Evolutionary conservation across 2,329 filamentous ascomycete genomes (phyloP).

Genomic region (Lasiodiplodia theobromae): DNA sequence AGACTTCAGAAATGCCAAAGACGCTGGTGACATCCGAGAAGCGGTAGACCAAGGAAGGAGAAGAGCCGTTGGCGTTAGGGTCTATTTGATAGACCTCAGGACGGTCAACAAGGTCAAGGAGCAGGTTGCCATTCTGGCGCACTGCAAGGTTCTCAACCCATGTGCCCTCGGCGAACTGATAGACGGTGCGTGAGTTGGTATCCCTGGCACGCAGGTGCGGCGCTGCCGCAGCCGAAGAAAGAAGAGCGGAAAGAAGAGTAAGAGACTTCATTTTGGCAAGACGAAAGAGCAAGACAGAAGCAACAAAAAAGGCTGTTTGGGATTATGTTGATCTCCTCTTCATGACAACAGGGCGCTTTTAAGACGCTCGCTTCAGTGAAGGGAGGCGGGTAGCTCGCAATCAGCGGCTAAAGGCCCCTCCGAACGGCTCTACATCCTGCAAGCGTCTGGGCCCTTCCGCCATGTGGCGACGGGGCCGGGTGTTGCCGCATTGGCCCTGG

Average conservation of each 20-base stretch:
- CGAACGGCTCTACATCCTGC: not conserved
- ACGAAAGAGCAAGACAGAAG: not conserved
- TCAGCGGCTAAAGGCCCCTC: not conserved
- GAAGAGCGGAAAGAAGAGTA: not conserved
- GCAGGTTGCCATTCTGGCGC: conserved; percentile 46
- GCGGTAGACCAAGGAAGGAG: conserved; percentile 39
- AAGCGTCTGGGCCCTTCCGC: not conserved
- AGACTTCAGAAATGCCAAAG: conserved; percentile 47
- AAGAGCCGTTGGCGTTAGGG: conserved; percentile 34
- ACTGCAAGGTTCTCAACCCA: conserved; percentile 50
- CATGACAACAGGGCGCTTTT: not conserved
- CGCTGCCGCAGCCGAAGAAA: not conserved
- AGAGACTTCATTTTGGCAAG: conserved; percentile 4
- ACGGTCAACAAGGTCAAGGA: conserved; percentile 42
- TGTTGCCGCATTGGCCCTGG: conserved; percentile 1
- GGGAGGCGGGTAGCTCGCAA: conserved; percentile 1
- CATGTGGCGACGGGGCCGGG: not conserved
- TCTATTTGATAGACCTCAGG: conserved; percentile 46
- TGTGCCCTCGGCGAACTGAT: conserved; percentile 38
- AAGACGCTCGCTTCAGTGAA: not conserved
- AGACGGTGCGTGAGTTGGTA: conserved; percentile 30
- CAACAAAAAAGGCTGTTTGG: not conserved
- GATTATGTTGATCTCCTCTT: not conserved
- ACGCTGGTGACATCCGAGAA: conserved; percentile 38
- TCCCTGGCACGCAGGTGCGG: not conserved